These are phyloP conservation scores for Spizellomyces punctatus DNA, from an alignment of 192 early-diverging fungal genomes.

Conservation along the genomic window DNA sequence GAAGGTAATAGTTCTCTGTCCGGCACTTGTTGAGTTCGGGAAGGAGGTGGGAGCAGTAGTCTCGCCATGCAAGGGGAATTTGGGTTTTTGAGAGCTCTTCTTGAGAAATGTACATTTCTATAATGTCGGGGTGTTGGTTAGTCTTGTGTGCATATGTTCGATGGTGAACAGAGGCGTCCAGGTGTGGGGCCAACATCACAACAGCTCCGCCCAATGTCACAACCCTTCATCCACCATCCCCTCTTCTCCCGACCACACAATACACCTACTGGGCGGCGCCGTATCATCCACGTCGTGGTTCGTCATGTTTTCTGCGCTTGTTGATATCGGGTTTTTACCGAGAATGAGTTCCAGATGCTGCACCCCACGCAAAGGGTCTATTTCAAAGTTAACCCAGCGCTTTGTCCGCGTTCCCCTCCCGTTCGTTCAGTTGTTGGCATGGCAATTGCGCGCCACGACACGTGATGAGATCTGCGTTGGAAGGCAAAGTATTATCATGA, in stretches of 20 bases:
- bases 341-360: no score
- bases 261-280: constrained; percentile 14
- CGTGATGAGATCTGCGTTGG: no score
- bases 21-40: constrained; percentile 93
- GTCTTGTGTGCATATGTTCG: not conserved
- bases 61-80: constrained; percentile 85
- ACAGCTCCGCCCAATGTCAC: not conserved
- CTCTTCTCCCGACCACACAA: no score
- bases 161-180: not conserved
- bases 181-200: not conserved
- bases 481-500: no score
- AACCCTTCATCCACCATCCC: no score
- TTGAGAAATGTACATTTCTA: constrained; percentile 85
- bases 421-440: no score
- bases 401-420: no score
- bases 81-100: constrained; percentile 82
- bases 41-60: constrained; percentile 92
- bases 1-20: constrained; percentile 78
- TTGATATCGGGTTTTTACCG: no score
- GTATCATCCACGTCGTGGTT: constrained; percentile 31
- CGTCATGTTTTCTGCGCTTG: not conserved
- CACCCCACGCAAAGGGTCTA: no score
- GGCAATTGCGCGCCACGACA: no score
- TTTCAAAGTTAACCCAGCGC: no score
- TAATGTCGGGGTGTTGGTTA: not conserved